Base-by-base conservation (phyloP, 1,284 basidiomycete genomes). In the Apiotrichum laibachii region DNA sequence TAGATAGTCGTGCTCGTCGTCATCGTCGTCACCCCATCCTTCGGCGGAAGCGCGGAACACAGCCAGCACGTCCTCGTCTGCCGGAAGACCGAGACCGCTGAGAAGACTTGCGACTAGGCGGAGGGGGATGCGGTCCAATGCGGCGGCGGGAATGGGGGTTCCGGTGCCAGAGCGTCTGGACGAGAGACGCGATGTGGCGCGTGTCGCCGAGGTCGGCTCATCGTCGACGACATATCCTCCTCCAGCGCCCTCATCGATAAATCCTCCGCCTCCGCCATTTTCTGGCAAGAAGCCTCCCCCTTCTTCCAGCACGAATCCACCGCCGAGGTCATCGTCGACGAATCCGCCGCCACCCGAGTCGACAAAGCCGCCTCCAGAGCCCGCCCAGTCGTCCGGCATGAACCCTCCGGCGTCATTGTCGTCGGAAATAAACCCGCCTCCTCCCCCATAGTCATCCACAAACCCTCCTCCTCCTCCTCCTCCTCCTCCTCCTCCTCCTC, bases 21-120 rank as follows among this genome's bases (percentile, higher is more conserved):
- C 31, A 44, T 44, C 26, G 12, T 61, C 66, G 7, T 66, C 67
- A 18, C 61, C 62, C 76, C 76, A 77, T 12, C 76, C 76, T 1
- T 67, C 63, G 0, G 76, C 75, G 0, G 71, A 73, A 3, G 71
- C 69, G 44, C 63, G 67, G 57, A 79, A 77, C 1, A 77, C 75
- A 2, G 59, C 61, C 16, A 77, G 57, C 9, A 79, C 77, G 57
- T 79, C 77, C 31, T 75, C 70, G 61, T 79, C 77, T 5, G 70
- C 71, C 18, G 72, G 69, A 13, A 79, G 60, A 15, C 68, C 67
- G 2, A 79, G 67, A 0, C 71, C 66, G 0, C 62, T 45, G 11
- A 79, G 67, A 0, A 77, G 59, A 0, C 57, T 50, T 0, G 77
- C 72, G 1, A 79, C 53, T 13, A 68, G 46, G 34, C 67, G 64